phyloP scores from a whole-genome alignment of 2,329 filamentous ascomycete genomes.

The Berkeleyomyces rouxiae region DNA sequence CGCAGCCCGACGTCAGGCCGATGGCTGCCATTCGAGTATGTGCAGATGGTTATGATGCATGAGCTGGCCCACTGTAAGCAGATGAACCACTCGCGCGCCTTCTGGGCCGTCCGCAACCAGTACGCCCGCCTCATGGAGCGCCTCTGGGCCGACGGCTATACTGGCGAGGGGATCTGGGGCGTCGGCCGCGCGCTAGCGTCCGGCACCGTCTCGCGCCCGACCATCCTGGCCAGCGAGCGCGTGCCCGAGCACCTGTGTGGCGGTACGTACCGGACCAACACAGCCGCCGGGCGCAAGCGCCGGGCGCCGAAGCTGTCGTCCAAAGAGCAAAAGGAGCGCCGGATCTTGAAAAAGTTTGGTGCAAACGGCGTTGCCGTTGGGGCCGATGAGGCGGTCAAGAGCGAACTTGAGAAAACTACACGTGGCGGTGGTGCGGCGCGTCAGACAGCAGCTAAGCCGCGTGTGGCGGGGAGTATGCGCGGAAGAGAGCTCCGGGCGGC shows the following conservation, averaged over 20 bases:
- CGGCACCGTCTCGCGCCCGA: constrained; percentile 40
- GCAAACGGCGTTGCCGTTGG: constrained; percentile 51
- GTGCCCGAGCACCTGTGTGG: constrained; percentile 63
- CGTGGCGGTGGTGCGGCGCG: constrained; percentile 36
- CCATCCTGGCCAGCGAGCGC: constrained; percentile 34
- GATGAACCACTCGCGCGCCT: constrained; percentile 74
- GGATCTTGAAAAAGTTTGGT: constrained; percentile 64
- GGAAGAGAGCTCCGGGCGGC: constrained; percentile 62
- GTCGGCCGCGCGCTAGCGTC: constrained; percentile 46
- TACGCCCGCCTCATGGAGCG: constrained; percentile 55
- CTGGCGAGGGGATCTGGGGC: constrained; percentile 73
- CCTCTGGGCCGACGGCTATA: constrained; percentile 55
- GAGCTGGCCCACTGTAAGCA: constrained; percentile 78
- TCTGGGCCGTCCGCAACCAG: constrained; percentile 63
- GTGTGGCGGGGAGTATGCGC: constrained; percentile 56
- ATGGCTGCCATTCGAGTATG: constrained; percentile 70
- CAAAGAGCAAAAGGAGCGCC: constrained; percentile 54
- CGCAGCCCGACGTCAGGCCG: constrained; percentile 44
- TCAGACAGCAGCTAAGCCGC: constrained; percentile 40
- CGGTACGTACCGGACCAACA: constrained; percentile 52
- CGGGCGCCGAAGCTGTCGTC: constrained; percentile 39
- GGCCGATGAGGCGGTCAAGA: constrained; percentile 48
- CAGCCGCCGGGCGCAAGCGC: constrained; percentile 30
- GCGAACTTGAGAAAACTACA: constrained; percentile 37
- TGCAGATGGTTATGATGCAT: constrained; percentile 94